These are phyloP conservation scores for Pseudogymnoascus sp. DNA, from an alignment of 2,329 filamentous ascomycete genomes.

Conservation along the genomic window DNA sequence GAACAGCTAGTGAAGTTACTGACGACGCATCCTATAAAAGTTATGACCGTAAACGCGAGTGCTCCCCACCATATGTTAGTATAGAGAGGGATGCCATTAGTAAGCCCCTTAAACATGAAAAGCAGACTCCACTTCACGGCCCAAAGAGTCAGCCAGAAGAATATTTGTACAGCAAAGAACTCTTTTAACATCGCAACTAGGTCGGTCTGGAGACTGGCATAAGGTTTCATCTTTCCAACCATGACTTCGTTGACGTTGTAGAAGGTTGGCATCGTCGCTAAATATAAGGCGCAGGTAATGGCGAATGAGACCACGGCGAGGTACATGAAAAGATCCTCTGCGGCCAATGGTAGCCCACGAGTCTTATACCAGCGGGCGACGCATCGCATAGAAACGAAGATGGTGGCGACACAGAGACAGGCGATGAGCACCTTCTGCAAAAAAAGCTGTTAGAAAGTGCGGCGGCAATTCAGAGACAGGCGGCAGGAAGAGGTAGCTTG, in stretches of 20 bases:
- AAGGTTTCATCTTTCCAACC: conserved; percentile 21
- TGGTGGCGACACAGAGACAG: conserved; percentile 10
- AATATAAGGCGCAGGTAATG: conserved; percentile 27
- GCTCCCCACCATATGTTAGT: conserved; percentile 4
- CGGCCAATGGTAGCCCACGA: conserved; percentile 10
- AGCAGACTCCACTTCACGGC: conserved; percentile 9
- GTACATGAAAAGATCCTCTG: conserved; percentile 15
- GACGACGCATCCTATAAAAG: conserved; percentile 32
- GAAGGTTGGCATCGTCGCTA: conserved; percentile 30
- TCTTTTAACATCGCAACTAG: conserved; percentile 28
- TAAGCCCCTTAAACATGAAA: conserved; percentile 4
- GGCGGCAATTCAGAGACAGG: background rate
- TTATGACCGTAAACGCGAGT: conserved; percentile 20
- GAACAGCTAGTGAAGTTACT: conserved; percentile 30
- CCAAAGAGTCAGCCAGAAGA: conserved; percentile 11
- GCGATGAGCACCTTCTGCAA: conserved; percentile 16
- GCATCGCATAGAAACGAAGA: conserved; percentile 14
- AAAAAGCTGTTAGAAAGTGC: background rate
- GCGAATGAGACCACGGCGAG: conserved; percentile 25
- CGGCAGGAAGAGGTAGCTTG: background rate
- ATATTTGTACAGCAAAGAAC: conserved; percentile 26
- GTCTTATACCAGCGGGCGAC: conserved; percentile 15
- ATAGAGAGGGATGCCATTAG: background rate
- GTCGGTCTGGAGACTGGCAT: conserved; percentile 29
- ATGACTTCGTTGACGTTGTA: conserved; percentile 27